These are phyloP conservation scores for Isochrysis galbana DNA, from an alignment of 78 protist genomes.

Conservation along the genomic window DNA sequence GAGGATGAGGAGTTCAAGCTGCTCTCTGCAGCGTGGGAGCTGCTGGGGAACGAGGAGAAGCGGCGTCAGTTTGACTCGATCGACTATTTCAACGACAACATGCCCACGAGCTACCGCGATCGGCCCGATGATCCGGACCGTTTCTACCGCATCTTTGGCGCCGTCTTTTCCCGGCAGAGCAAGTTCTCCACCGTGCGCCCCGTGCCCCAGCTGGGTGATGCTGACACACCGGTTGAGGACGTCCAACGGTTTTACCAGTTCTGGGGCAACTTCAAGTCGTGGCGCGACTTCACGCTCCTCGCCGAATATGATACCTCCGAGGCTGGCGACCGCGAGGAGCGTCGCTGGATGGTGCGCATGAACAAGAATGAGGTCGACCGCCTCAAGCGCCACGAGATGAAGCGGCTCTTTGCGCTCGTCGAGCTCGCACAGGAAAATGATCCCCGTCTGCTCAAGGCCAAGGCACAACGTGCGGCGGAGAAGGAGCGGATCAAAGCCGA, in stretches of 20 bases:
- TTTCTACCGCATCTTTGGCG: slow-evolving; percentile 1
- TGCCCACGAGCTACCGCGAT: not conserved
- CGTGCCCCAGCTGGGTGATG: slow-evolving; percentile 36
- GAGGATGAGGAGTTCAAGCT: slow-evolving; percentile 20
- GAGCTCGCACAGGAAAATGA: not conserved
- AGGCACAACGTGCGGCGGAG: not conserved
- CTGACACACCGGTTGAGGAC: not conserved
- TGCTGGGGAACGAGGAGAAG: not conserved
- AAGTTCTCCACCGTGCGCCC: not conserved
- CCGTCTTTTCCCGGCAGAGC: not conserved
- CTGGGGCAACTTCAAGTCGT: slow-evolving; percentile 2
- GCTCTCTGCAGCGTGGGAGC: not conserved
- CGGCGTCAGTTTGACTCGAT: slow-evolving; percentile 13
- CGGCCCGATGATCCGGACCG: not conserved
- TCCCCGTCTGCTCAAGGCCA: not conserved
- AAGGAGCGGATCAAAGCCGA: not conserved
- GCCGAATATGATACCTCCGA: not conserved
- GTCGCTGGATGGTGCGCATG: slow-evolving; percentile 31
- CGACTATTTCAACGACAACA: not conserved
- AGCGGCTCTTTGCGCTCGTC: not conserved
- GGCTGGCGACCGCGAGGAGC: slow-evolving; percentile 31
- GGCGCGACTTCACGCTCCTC: slow-evolving; percentile 26
- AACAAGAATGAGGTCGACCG: slow-evolving; percentile 3
- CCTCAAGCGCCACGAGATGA: not conserved
- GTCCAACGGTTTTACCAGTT: not conserved